Evolutionary conservation across 257 asterid genomes (phyloP), one percentile per base, ranked within the genome.

Genomic region (Nicotiana undulata): DNA sequence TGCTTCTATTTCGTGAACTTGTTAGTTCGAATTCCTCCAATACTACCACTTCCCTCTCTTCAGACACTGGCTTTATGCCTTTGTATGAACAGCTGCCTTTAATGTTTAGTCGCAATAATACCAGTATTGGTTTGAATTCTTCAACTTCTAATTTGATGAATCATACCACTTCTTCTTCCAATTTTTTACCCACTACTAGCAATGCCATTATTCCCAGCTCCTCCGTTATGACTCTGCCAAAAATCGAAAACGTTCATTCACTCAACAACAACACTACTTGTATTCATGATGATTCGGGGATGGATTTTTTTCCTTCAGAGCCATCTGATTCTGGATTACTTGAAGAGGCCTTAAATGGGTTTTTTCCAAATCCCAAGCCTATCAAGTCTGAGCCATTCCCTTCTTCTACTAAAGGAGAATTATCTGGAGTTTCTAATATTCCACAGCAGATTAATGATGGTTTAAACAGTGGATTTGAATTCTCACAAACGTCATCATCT

Each of bases 281-380:
- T 40, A 81, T 80, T 34, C 77, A 51, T 51, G 83, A 87, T 32
- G 66, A 34, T n/a, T 16, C 52, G 6, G 82, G 88, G 65, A 80
- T 92, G 90, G 96, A 89, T 1, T 91, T 93, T 72, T 93, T 92
- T 22, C 80, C 87, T 0, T 66, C 84, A 0, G 98, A 93, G 82
- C 83, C 83, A 2, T 83, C 91, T 8, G 91, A 80, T 84, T 89
- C 92, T 4, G 90, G 91, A 31, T 28, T 88, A 17, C 32, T 84
- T 26, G 88, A 86, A 40, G 89, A 86, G 63, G 87, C 86, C 24
- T 66, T 87, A 16, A 84, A 86, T 65, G 90, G 90, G 77, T 89
- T 87, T 82, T 87, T 87, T 40, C 92, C 92, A 15, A 86, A 88
- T 52, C 81, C 85, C 34, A 87, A 81, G 40, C 60, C 81, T 3